Evolutionary conservation across 164 flowering plant genomes (phyloP).

Genomic region (Aristolochia contorta): DNA sequence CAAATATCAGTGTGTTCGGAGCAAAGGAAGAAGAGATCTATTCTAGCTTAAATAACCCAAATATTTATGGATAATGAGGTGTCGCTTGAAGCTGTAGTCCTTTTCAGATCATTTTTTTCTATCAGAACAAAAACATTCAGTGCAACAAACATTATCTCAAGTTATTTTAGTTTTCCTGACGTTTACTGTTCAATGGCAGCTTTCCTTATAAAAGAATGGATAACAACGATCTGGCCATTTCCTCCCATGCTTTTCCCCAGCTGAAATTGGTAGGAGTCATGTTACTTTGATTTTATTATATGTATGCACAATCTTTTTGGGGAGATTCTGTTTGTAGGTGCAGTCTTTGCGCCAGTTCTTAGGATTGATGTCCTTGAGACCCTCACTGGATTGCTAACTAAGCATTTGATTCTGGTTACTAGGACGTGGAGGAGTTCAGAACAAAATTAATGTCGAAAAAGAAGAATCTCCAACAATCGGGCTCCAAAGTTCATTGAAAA

Average conservation of each 20-base stretch:
- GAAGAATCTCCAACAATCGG: conserved; percentile 28
- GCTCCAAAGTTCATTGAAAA: conserved; percentile 50
- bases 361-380: background rate
- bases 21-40: background rate
- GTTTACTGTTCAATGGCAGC: conserved; percentile 22
- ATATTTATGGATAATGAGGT: background rate
- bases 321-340: background rate
- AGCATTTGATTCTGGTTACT: conserved; percentile 10
- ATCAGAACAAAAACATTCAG: background rate
- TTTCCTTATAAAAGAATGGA: conserved; percentile 21
- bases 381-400: background rate
- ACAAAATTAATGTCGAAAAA: conserved; percentile 18
- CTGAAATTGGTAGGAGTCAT: conserved; percentile 21
- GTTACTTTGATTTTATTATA: background rate
- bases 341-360: background rate
- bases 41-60: background rate
- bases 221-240: conserved; percentile 13
- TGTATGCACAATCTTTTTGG: background rate
- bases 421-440: conserved; percentile 38
- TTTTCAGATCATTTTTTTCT: background rate
- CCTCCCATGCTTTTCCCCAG: conserved; percentile 15
- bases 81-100: background rate
- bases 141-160: background rate
- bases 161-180: conserved; percentile 1
- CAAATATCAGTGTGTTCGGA: too few relatives aligned